Base-by-base conservation (phyloP, 2,329 filamentous ascomycete species). In the Colletotrichum tanaceti region DNA sequence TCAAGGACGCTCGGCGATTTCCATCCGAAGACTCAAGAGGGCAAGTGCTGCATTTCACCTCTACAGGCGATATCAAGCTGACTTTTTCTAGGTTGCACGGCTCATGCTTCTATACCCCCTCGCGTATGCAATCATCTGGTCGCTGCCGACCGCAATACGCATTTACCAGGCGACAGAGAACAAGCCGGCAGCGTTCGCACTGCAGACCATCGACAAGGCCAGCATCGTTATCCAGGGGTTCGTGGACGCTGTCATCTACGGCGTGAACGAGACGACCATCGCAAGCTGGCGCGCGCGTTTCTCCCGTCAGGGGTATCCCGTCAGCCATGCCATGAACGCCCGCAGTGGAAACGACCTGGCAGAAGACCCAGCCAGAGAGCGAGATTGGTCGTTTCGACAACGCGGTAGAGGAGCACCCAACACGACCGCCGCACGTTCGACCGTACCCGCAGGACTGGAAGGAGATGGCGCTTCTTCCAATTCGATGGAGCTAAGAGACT, bases 21-120 rank as follows among this genome's bases (percentile, higher is more conserved):
- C 64, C 16, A 63, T 75, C 65, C 52, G 70, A 54, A 62, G 65
- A 58, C 39, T 76, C 39, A 74, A 76, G 71, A 69, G 69, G 58
- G 70, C 73, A 35, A 54, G 10, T 1, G 28, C 5, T 13, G 1
- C 9, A 16, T 32, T 32, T 68, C 60, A 52, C 24, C 70, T 11
- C 22, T 10, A 11, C 9, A 13, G 58, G 71, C 22, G 18, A 43
- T 16, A 3, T 16, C 13, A 32, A 6, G n/a, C 52, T 46, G 5
- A 59, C 38, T 0, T 28, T 46, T 9, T 14, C 3, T 66, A 80
- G 77, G 76, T 81, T 47, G 80, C 80, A 0, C 77, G 79, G 38
- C 76, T 79, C 49, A 82, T 83, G 80, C 77, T 82, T 73, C 71
- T 76, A 20, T 83, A 83, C 65, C 81, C 81, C 3, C 67, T 82